Evolutionary conservation across 306 rosid species (phyloP), one percentile per base, ranked within the genome.

Genomic region (Styphnolobium japonicum): DNA sequence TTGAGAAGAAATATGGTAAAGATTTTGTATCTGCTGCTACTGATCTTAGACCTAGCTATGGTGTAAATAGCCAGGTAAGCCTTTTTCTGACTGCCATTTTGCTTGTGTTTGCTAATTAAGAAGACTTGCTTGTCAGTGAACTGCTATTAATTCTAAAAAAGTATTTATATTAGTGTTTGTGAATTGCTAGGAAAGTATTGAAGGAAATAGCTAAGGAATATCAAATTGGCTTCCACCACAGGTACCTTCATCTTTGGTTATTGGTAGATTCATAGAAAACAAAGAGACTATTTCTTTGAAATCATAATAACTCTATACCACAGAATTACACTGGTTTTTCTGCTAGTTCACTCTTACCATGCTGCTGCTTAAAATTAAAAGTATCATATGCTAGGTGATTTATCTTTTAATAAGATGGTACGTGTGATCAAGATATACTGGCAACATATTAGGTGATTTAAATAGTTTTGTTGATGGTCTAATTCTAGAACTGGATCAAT

Each of bases 21-120:
- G 99, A 96, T 64, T 96, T 96, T 68, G 97, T 93, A 64, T 90
- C 94, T 73, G 99, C 98, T 36, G 99, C 99, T 78, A 85, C 85
- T 83, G 98, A 93, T 85, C 82, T 96, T 3, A 87, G 98, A 66
- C 99, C 99, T 27, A 88, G 80, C 42, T 89, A 94, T 64, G 98
- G 99, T 8, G 99, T 96, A 67, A 96, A 93, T 78, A 97, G 98
- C 70, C 80, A 85, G 92, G 99, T 93, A 76, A 67, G 56, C 67
- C 43, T 45, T 71, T 57, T 81, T 7, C 15, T 27, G 27, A 37
- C 22, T 21, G 34, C 64, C 33, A 33, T 19, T 49, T 22, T 42
- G 21, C 78, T 40, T 36, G 34, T 58, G 5, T 27, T 27, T 62
- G 53, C 82, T 46, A 9, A 34, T 8, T 16, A 34, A 36, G 22